phyloP scores from a whole-genome alignment of 2,329 filamentous ascomycete species.

The Myriosclerotinia scirpicola region DNA sequence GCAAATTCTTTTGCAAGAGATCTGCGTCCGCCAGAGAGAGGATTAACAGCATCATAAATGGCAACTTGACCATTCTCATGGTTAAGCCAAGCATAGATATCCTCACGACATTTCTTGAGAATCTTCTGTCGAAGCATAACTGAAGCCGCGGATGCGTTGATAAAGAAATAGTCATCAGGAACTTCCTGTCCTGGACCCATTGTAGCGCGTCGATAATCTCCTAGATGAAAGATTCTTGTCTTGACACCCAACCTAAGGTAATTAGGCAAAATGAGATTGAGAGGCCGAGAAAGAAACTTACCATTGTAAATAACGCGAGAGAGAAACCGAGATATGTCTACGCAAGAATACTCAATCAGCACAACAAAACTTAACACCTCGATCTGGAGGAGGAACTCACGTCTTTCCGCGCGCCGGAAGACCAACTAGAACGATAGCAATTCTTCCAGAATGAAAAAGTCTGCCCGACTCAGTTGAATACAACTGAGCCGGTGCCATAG shows the following conservation, averaged over 20 bases:
- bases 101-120: constrained; percentile 92
- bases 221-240: constrained; percentile 94
- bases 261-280: constrained; percentile 15
- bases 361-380: background rate
- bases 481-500: constrained; percentile 87
- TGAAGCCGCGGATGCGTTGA: constrained; percentile 87
- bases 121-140: constrained; percentile 97
- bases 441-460: constrained; percentile 94
- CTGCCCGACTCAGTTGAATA: constrained; percentile 98
- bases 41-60: constrained; percentile 98
- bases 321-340: constrained; percentile 90
- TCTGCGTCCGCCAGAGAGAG: constrained; percentile 75
- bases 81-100: constrained; percentile 94
- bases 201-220: constrained; percentile 92
- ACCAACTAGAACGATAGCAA: constrained; percentile 96
- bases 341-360: background rate
- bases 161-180: constrained; percentile 96
- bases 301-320: constrained; percentile 93
- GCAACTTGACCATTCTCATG: constrained; percentile 97
- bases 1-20: constrained; percentile 92
- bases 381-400: constrained; percentile 48
- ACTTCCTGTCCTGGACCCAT: constrained; percentile 80
- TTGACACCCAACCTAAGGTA: constrained; percentile 84
- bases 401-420: constrained; percentile 95
- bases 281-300: constrained; percentile 43